Evolutionary conservation across 257 asterid genomes (phyloP), one percentile per base, ranked within the genome.

Genomic region (Ilex aquifolium): DNA sequence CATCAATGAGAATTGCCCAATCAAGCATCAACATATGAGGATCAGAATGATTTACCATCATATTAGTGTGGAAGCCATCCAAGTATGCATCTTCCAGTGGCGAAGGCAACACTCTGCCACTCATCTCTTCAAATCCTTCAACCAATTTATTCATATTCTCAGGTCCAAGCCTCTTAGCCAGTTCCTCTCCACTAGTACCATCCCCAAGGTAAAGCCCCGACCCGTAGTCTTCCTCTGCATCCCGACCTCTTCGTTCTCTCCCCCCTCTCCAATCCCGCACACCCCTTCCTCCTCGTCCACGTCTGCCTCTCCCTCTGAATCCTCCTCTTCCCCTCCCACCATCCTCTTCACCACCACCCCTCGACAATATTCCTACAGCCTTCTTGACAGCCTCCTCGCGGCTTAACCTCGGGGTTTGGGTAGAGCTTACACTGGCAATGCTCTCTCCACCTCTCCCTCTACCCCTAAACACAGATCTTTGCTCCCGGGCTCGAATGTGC

Each of bases 161-260:
- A n/a, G 94, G 83, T 50, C 99, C 99, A 59, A 90, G 72, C 72
- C 60, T 78, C 82, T 80, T 13, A 31, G 87, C 86, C 82, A 90
- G 44, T 63, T 72, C 78, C 69, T 87, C 93, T 62, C 81, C 87
- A 11, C 77, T 87, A 12, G 73, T 87, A 39, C 80, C 73, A 53
- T 85, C 84, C 9, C 86, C 86, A 3, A 82, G 72, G 74, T 60
- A 57, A 72, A 75, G 65, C 36, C 74, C 86, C 2, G 48, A 10
- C 56, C 36, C 77, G 27, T 70, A 14, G 66, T 68, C 77, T 48
- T 79, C 91, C 6, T 76, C 84, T 49, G 59, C 52, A 27, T 72
- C 85, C 59, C 57, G 80, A 56, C 59, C 69, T 32, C 71, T 67
- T 31, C 69, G 73, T 2, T 53, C 78, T 27, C 71, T 61, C 52